Percentiles rank a stretch among this genome's conserved stretches.
These are phyloP conservation scores for Phascolomyces articulosus DNA, from an alignment of 371 early-diverging fungal genomes.

Conservation along the genomic window DNA sequence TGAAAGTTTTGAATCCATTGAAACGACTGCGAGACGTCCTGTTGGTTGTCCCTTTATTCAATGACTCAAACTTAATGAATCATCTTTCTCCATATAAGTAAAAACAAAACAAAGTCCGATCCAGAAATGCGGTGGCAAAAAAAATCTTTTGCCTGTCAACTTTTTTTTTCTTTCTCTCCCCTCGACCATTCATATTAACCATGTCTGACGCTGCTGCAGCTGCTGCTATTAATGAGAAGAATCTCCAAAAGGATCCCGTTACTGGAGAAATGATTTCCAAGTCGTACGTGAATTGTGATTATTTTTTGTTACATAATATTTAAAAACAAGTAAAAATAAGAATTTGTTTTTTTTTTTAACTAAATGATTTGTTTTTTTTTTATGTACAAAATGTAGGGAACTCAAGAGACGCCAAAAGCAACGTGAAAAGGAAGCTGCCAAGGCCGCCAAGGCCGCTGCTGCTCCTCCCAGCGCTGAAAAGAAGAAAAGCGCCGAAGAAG, in stretches of 20 bases:
- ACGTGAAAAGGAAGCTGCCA: constrained; percentile 84
- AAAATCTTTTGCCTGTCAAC: constrained; percentile 3
- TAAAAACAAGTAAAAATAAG: neutral
- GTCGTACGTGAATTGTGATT: constrained; percentile 58
- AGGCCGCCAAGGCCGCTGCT: constrained; percentile 70
- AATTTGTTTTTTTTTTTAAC: neutral
- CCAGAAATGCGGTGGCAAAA: neutral
- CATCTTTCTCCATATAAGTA: neutral
- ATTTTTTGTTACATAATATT: neutral
- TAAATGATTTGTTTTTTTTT: no score
- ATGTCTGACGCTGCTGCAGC: constrained; percentile 24
- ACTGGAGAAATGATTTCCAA: constrained; percentile 97
- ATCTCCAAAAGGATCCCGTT: constrained; percentile 81
- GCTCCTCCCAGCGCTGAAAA: constrained; percentile 63
- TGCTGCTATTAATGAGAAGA: constrained; percentile 56
- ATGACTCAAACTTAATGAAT: neutral
- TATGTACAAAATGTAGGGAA: constrained; percentile 62
- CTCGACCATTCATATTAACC: neutral
- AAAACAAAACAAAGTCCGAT: neutral
- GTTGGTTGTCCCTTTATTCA: no score
- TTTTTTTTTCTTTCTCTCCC: neutral
- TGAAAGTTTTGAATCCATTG: no score
- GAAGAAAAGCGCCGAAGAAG: constrained; percentile 66
- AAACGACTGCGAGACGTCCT: no score
- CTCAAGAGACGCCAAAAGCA: constrained; percentile 92